phyloP scores from a whole-genome alignment of 192 early-diverging fungal species.

The Geranomyces michiganensis region DNA sequence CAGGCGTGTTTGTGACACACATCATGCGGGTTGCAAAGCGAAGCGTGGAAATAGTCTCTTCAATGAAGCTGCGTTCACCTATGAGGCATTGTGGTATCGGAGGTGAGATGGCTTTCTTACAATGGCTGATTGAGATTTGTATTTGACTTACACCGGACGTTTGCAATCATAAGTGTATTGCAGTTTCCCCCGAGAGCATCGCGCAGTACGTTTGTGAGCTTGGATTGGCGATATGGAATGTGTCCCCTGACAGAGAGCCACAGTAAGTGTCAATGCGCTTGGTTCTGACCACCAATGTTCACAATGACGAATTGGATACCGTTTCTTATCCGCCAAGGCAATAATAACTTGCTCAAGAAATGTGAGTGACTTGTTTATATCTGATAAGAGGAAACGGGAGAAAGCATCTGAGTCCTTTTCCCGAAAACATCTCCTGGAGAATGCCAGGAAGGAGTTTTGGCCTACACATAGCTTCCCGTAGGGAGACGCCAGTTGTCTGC shows the following conservation, averaged over 20 bases:
- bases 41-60: constrained; percentile 69
- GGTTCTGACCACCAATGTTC: not conserved
- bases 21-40: constrained; percentile 70
- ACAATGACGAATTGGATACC: constrained; percentile 32
- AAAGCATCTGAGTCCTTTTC: no score
- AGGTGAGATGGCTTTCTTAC: no score
- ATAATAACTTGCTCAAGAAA: constrained; percentile 69
- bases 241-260: constrained; percentile 45
- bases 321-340: constrained; percentile 63
- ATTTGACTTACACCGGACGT: constrained; percentile 60
- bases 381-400: constrained; percentile 18
- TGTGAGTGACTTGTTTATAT: constrained; percentile 66
- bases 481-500: constrained; percentile 55
- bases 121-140: no score
- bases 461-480: constrained; percentile 67
- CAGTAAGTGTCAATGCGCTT: not conserved
- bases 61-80: constrained; percentile 54
- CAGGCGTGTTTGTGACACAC: constrained; percentile 60
- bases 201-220: constrained; percentile 63
- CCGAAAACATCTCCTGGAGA: no score
- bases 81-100: not conserved
- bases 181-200: constrained; percentile 67
- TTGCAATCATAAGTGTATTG: constrained; percentile 65
- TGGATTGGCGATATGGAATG: constrained; percentile 67
- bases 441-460: no score